Percentiles rank a stretch among this genome's conserved stretches.
Evolutionary conservation across 805 yeast species (phyloP).

Genomic region (Lipomyces anomalus): DNA sequence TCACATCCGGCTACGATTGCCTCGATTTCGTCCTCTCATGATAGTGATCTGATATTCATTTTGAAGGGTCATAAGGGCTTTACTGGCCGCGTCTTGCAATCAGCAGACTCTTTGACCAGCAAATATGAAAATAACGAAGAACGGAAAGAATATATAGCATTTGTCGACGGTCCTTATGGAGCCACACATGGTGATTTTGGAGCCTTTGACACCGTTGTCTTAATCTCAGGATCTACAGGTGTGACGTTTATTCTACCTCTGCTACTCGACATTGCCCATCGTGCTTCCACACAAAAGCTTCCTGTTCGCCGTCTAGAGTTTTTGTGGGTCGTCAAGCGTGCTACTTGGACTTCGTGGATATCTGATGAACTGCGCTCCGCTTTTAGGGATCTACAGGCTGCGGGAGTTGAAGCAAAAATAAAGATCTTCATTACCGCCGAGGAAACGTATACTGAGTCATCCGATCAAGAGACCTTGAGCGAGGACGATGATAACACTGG

Average conservation of each 20-base stretch:
- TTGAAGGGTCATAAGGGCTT: slow-evolving; percentile 37
- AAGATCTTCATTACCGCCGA: slow-evolving; percentile 2
- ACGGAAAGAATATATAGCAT: slow-evolving; percentile 31
- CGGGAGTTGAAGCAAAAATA: neutral
- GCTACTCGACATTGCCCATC: slow-evolving; percentile 5
- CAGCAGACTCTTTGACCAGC: slow-evolving; percentile 12
- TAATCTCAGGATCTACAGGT: slow-evolving; percentile 44
- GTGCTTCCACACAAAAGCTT: slow-evolving; percentile 1
- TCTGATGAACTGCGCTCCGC: slow-evolving; percentile 4
- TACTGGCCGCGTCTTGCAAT: slow-evolving; percentile 34
- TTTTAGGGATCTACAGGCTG: neutral
- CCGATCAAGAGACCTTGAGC: too few relatives aligned
- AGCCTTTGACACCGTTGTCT: slow-evolving; percentile 39
- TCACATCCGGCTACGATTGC: slow-evolving; percentile 36
- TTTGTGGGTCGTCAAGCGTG: slow-evolving; percentile 1
- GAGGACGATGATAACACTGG: too few relatives aligned
- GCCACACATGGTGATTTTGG: slow-evolving; percentile 39
- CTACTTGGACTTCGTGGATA: neutral
- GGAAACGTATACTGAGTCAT: too few relatives aligned
- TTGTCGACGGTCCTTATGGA: slow-evolving; percentile 45
- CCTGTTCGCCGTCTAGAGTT: slow-evolving; percentile 3
- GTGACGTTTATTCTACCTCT: slow-evolving; percentile 42
- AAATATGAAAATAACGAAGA: neutral
- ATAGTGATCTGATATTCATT: slow-evolving; percentile 38
- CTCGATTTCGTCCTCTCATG: slow-evolving; percentile 32